Evolutionary conservation across 2,329 filamentous ascomycete species (phyloP).

Genomic region (Paecilomyces niveus): DNA sequence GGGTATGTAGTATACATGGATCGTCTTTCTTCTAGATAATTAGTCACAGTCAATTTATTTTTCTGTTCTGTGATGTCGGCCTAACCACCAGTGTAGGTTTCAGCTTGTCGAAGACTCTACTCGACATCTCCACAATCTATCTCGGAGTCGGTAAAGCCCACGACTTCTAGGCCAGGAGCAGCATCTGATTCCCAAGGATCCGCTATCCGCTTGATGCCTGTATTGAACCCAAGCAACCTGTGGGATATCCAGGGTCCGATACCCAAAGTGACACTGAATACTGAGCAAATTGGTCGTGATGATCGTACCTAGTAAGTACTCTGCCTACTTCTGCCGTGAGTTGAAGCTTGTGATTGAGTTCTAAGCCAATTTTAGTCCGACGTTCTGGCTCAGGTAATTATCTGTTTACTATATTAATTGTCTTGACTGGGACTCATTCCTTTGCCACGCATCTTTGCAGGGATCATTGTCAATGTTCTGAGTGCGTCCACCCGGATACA

Average conservation of each 20-base stretch:
- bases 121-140: neutral
- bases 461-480: slow-evolving; percentile 64
- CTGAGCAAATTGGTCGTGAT: neutral
- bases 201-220: neutral
- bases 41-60: neutral
- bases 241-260: neutral
- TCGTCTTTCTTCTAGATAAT: neutral
- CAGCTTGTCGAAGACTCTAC: neutral
- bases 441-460: slow-evolving; percentile 29
- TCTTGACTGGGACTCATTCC: neutral
- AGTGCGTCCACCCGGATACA: slow-evolving; percentile 63
- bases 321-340: neutral
- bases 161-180: neutral
- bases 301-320: neutral
- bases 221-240: neutral
- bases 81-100: neutral
- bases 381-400: slow-evolving; percentile 1
- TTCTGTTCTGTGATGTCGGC: neutral
- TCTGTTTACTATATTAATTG: neutral
- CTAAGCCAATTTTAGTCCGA: neutral
- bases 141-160: neutral
- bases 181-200: neutral
- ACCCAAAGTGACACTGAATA: neutral
- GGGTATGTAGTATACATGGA: neutral
- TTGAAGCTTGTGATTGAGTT: neutral